Base-by-base conservation (phyloP, 2,329 filamentous ascomycete genomes). In the Xylaria sp. region DNA sequence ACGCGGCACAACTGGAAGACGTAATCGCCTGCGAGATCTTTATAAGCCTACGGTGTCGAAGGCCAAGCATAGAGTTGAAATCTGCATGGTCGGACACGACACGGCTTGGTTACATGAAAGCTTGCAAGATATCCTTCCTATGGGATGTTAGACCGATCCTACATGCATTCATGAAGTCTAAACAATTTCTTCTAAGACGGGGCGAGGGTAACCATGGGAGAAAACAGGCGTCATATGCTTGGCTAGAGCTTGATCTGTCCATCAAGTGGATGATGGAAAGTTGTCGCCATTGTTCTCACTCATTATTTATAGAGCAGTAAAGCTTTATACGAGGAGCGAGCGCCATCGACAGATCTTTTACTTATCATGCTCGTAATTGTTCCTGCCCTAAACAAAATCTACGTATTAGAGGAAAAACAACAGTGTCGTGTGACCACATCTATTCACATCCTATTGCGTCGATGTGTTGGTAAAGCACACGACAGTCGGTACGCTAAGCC, bases 1-100 rank as follows among this genome's bases (percentile, higher is more conserved):
- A 53, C 36, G 60, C 48, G 48, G 47, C 60, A 21, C 2, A 6
- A 17, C 17, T 19, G 32, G 55, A 27, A 9, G 48, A 55, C 60
- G 65, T 63, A 67, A 63, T 55, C 11, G 3, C 7, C 14, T 1
- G 19, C 30, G 14, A 56, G 30, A 36, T n/a, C 19, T 27, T 14
- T 9, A 32, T 21, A 36, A 39, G 53, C 4, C 27, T 48, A 53
- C 36, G 8, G n/a, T 9, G n/a, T 34, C 9, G 17, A 27, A 59
- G 36, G 17, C 17, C 2, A 0, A 21, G 30, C 5, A 21, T 4
- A 62, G 14, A 62, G 53, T 62, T 62, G 39, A 21, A 14, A 14
- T n/a, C 6, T 51, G 30, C 47, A 45, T 59, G 0, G 9, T 42
- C 54, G n/a, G 60, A 32, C 12, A 30, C 11, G n/a, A n/a, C 30